Base-by-base conservation (phyloP, 331 rosid genomes). In the Rhamnella rubrinervis region DNA sequence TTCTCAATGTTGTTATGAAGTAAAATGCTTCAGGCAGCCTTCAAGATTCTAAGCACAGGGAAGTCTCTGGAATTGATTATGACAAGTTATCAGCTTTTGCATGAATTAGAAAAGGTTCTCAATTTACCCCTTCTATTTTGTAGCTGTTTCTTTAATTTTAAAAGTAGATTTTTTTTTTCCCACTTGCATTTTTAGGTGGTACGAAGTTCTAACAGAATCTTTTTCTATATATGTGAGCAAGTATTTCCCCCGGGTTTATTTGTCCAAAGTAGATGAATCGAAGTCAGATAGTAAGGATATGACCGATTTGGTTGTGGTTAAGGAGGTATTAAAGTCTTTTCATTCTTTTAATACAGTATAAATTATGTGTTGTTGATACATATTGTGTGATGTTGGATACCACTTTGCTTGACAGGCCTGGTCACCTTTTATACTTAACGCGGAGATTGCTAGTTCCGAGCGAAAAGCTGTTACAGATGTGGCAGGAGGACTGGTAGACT, bases 101-200 rank as follows among this genome's bases (percentile, higher is more conserved):
- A 77, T 53, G 97, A 88, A 77, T 84, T 93, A 70, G 83, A 88
- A 55, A 85, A 82, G 96, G 96, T 88, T 75, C 31, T 51, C 44
- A 59, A 40, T 41, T 56, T 64, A 5, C 62, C 26, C 25, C 26
- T 40, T 41, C 37, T 49, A 38, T 67, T 61, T 25, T 31, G 35
- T 31, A 31, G 3, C 23, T 17, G 21, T 55, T 20, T 38, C 58
- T 19, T 59, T 67, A 67, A 59, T 68, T 55, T 20, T n/a, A 12
- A 21, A 16, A 17, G 3, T 14, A 5, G 5, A 20, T 5, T 49
- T 57, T 49, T 57, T 49, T 65, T 55, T 64, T 74, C 46, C 25
- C 44, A 18, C 28, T 28, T 25, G 55, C 19, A 39, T 68, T 59
- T 66, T 51, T 49, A 6, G 46, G 20, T 49, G 51, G 47, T 23